phyloP scores from a whole-genome alignment of 441 rosid species.

The Dalechampia spathulata region DNA sequence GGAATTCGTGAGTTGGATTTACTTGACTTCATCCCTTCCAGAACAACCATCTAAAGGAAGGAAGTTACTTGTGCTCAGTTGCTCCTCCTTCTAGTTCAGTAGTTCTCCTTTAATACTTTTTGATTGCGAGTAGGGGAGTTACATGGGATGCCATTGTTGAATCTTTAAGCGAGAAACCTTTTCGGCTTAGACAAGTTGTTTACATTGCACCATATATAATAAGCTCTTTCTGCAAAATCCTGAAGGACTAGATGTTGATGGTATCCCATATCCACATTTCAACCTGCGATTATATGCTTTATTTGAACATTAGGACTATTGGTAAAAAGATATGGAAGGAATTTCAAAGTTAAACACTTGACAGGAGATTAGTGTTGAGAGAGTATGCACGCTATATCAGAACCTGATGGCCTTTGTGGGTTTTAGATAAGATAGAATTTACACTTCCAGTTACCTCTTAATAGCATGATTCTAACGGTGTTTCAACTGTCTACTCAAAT shows the following conservation, averaged over 20 bases:
- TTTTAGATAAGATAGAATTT: background rate
- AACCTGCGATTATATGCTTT: background rate
- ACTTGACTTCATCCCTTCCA: background rate
- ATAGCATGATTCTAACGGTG: background rate
- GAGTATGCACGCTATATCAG: background rate
- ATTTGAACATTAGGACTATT: background rate
- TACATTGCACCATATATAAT: background rate
- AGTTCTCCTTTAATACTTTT: background rate
- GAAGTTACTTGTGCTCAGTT: background rate
- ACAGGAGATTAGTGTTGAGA: background rate
- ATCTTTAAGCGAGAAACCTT: too few relatives aligned
- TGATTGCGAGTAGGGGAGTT: background rate
- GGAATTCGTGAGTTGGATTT: background rate
- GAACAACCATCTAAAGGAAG: background rate
- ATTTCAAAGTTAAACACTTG: background rate
- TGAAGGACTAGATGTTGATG: background rate
- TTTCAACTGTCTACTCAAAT: background rate
- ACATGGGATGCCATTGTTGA: too few relatives aligned
- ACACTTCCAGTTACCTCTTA: background rate
- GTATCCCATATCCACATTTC: too few relatives aligned
- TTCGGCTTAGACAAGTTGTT: background rate
- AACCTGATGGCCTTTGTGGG: background rate
- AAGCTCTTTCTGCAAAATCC: background rate
- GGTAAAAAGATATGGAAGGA: background rate
- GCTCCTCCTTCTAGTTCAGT: background rate